Base-by-base conservation (phyloP, 805 yeast genomes). In the Saturnispora galanensis region DNA sequence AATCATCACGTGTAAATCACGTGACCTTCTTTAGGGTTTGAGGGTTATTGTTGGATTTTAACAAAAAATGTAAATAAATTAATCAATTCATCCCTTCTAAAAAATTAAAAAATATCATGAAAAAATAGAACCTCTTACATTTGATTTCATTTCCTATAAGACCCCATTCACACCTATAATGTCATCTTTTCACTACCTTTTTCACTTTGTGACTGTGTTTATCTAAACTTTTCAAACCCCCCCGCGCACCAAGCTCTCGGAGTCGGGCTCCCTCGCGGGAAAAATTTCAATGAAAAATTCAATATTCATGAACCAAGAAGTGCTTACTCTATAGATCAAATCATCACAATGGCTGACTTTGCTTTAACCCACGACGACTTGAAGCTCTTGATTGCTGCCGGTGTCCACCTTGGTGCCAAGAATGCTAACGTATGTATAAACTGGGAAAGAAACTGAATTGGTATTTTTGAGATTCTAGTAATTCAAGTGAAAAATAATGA, bases 331-430 rank as follows among this genome's bases (percentile, higher is more conserved):
- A 45, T 44, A 49, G 46, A 46, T 46, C 28, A 39, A 29, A 43
- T 33, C 41, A 40, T 51, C 54, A 55, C 48, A 50, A 63, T 62
- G 66, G 65, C 65, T 57, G 65, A 61, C 56, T 62, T 62, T 53
- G 60, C 64, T 40, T 57, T 62, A 53, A 87, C 96, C 72, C 87
- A 88, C 73, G 96, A 87, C 77, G 97, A 89, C 76, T 95, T 95
- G 77, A 93, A 93, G 81, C 85, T 90, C 71, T 81, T 93, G 75
- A 83, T 93, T 77, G 97, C 98, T 72, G 98, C 98, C 72, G 90
- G 90, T 87, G 86, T 82, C 67, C 98, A 93, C 81, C 84, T 93
- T 72, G 98, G 98, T 74, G 82, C 97, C 71, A 93, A 93, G 87
- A 93, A 93, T 87, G 95, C 90, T 73, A 97, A 89, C 79, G 95